Base-by-base conservation (phyloP, 192 early-diverging fungal species). In the Coemansia sp. region DNA sequence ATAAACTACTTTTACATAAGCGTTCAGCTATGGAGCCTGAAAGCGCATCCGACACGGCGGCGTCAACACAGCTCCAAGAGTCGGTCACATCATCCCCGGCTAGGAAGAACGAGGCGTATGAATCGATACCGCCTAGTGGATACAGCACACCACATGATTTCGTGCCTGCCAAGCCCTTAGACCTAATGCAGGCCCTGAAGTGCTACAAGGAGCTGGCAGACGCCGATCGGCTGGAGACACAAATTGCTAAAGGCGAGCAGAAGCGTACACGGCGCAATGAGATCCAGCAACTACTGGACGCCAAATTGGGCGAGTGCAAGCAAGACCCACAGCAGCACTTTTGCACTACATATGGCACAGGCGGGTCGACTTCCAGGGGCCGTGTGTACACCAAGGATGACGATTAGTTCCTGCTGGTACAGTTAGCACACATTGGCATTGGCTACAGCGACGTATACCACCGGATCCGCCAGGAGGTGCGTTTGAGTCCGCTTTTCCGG, bases 371-470 rank as follows among this genome's bases (percentile, higher is more conserved):
- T 0, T 89, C 87, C 56, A 94, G 89, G 55, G 94, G 94, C 44
- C 91, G 90, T 36, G 95, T 87, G 69, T 83, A 77, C 58, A 94
- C 94, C 0, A 95, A 99, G 64, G 94, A 97, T 25, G 97, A 99
- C 78, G 97, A 97, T 74, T 89, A 95, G 19, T 99, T 95, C 72
- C 74, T 99, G 76, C 78, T 99, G 38, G 92, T 99, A 12, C 86
- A 85, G 64, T 76, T 97, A 52, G 91, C 93, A 21, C 91, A 87
- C 57, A 89, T 91, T 64, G 94, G 95, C 4, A 94, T 93, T 57
- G 93, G 89, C 14, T 85, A 85, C 20, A 94, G 97, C 21, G 94
- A 98, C 53, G 93, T 94, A 0, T 95, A 96, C 67, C 95, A 99
- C 37, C 87, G 85, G 55, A 94, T 99, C 68, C 83, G 93, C 22